phyloP scores from a whole-genome alignment of 805 yeast genomes.

The Starmerella sirachaensis region DNA sequence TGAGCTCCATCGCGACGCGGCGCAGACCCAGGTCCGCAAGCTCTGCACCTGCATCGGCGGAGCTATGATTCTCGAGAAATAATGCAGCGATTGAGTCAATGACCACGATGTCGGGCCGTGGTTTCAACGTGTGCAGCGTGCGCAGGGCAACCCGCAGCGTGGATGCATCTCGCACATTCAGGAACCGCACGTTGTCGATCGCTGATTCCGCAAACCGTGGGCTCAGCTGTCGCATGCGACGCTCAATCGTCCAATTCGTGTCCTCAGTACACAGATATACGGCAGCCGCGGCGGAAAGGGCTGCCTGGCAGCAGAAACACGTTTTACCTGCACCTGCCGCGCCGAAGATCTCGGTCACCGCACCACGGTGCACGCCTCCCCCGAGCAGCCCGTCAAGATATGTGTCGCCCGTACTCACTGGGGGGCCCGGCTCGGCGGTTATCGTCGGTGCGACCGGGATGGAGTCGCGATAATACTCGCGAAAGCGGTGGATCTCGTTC shows the following conservation, averaged over 20 bases:
- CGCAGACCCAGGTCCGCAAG: constrained; percentile 31
- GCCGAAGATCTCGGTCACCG: constrained; percentile 68
- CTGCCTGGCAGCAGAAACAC: constrained; percentile 57
- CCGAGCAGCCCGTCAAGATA: constrained; percentile 38
- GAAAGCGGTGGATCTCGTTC: constrained; percentile 12
- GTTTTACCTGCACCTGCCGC: constrained; percentile 81
- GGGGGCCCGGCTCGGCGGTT: background rate
- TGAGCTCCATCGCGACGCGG: constrained; percentile 35
- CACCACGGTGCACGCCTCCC: constrained; percentile 47
- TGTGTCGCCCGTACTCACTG: constrained; percentile 36
- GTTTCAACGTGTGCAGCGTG: background rate
- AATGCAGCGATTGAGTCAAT: constrained; percentile 62
- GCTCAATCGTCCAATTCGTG: constrained; percentile 42
- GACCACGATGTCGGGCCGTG: constrained; percentile 35
- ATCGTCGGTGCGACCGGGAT: background rate
- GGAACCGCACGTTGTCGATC: constrained; percentile 3
- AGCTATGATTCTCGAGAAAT: background rate
- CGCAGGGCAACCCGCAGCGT: constrained; percentile 9
- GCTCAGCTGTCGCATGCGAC: constrained; percentile 20
- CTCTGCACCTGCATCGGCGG: constrained; percentile 16
- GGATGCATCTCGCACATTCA: background rate
- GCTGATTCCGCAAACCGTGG: constrained; percentile 1
- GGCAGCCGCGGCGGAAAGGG: constrained; percentile 48
- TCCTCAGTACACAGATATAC: constrained; percentile 75
- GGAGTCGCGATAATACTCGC: background rate